Conservation (phyloP, 768 basidiomycete genomes). For the Amanita polypyramis region DNA sequence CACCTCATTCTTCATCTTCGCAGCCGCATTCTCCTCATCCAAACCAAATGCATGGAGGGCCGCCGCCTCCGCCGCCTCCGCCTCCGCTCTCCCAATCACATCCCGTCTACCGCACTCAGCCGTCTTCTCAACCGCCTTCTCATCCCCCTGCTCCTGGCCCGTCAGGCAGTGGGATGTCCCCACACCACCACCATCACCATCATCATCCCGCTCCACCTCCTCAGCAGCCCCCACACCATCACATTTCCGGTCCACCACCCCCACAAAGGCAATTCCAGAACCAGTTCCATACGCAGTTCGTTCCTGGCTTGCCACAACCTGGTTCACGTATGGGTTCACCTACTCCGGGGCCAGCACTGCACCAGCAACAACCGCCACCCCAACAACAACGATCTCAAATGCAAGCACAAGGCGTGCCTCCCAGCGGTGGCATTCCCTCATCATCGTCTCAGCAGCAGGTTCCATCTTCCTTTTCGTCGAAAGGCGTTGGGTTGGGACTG, state of each 20-base stretch:
- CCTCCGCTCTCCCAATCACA: conserved; percentile 1
- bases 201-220: conserved; percentile 7
- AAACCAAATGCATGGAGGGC: conserved; percentile 3
- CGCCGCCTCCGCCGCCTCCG: conserved; percentile 3
- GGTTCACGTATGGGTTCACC: conserved; percentile 6
- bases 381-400: neutral
- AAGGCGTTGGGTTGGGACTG: neutral
- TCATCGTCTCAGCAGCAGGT: neutral
- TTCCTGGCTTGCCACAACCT: conserved; percentile 11
- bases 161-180: neutral
- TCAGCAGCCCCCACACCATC: conserved; percentile 7
- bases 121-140: conserved; percentile 5
- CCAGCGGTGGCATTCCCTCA: neutral
- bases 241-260: conserved; percentile 8
- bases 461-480: neutral
- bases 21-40: conserved; percentile 6
- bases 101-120: conserved; percentile 4
- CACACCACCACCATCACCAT: conserved; percentile 5
- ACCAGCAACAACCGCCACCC: conserved; percentile 7
- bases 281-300: conserved; percentile 18
- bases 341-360: neutral
- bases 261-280: conserved; percentile 18
- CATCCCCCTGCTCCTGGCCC: conserved; percentile 1
- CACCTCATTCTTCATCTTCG: conserved; percentile 2
- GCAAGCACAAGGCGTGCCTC: neutral